These are phyloP conservation scores for Colletotrichum tofieldiae DNA, from an alignment of 2,329 filamentous ascomycete species.

Conservation along the genomic window DNA sequence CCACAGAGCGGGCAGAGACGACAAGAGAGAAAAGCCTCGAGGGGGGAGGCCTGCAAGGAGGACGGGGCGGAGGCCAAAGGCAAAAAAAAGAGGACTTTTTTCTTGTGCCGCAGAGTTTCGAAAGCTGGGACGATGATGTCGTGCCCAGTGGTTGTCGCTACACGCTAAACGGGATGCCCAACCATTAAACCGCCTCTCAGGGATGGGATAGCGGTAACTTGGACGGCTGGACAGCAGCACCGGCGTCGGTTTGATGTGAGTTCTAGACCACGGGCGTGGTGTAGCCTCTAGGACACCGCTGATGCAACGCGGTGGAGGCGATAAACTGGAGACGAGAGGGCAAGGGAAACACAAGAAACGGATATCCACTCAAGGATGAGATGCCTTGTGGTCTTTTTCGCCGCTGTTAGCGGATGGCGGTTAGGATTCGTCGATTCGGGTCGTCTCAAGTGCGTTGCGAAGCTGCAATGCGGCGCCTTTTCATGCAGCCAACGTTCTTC, in stretches of 20 bases:
- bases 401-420: slow-evolving; percentile 26
- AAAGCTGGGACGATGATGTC: slow-evolving; percentile 36
- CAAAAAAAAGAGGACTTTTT: slow-evolving; percentile 18
- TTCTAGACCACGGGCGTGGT: slow-evolving; percentile 26
- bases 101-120: slow-evolving; percentile 29
- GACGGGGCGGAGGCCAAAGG: neutral
- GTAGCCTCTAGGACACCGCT: neutral
- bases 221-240: neutral
- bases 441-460: slow-evolving; percentile 38
- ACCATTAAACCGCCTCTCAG: neutral
- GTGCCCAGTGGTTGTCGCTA: slow-evolving; percentile 18
- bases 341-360: slow-evolving; percentile 12
- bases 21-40: neutral
- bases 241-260: neutral
- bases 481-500: slow-evolving; percentile 32
- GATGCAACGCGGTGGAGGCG: slow-evolving; percentile 26
- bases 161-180: slow-evolving; percentile 14
- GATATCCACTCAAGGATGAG: slow-evolving; percentile 17
- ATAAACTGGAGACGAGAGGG: neutral
- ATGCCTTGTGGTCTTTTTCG: neutral
- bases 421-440: slow-evolving; percentile 13
- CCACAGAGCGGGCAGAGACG: slow-evolving; percentile 5
- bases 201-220: neutral
- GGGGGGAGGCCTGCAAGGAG: neutral
- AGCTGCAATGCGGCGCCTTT: slow-evolving; percentile 34